phyloP scores from a whole-genome alignment of 345 rosid genomes.

The Zanthoxylum bungeanum region DNA sequence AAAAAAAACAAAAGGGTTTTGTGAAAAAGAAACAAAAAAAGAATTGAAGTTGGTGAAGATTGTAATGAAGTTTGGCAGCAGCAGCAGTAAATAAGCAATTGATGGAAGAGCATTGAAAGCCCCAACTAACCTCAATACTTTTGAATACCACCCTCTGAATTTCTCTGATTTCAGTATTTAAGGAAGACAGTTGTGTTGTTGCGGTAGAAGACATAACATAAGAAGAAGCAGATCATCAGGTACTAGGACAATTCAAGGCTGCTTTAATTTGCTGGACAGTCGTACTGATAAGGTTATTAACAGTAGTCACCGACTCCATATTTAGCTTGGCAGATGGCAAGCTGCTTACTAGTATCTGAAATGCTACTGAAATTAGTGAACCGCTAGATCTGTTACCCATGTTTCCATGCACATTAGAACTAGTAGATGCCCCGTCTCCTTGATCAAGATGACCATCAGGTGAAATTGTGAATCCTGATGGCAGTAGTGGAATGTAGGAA shows the following conservation, averaged over 20 bases:
- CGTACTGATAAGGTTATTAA: slow-evolving; percentile 78
- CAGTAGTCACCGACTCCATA: slow-evolving; percentile 90
- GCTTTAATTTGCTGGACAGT: slow-evolving; percentile 93
- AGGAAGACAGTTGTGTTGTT: slow-evolving; percentile 45
- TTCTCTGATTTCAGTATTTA: slow-evolving; percentile 42
- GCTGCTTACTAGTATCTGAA: slow-evolving; percentile 90
- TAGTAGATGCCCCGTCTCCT: slow-evolving; percentile 64
- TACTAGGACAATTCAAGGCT: slow-evolving; percentile 75
- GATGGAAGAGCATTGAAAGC: slow-evolving; percentile 52
- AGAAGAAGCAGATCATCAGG: slow-evolving; percentile 38
- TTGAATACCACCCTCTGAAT: slow-evolving; percentile 41
- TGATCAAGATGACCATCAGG: slow-evolving; percentile 56
- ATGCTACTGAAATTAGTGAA: slow-evolving; percentile 80
- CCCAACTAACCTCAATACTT: slow-evolving; percentile 48
- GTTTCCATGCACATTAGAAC: slow-evolving; percentile 35
- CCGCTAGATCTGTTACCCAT: slow-evolving; percentile 48
- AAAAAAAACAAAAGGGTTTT: slow-evolving; percentile 20
- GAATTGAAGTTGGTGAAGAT: slow-evolving; percentile 29
- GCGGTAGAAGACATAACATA: slow-evolving; percentile 25
- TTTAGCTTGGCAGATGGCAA: slow-evolving; percentile 84
- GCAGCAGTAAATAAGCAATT: slow-evolving; percentile 33
- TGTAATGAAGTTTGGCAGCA: slow-evolving; percentile 40
- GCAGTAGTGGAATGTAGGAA: slow-evolving; percentile 75
- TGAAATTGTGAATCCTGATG: slow-evolving; percentile 90
- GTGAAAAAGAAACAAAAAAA: slow-evolving; percentile 12